These are phyloP conservation scores for Typha latifolia DNA, from an alignment of 176 grass and related monocot species.

Conservation along the genomic window DNA sequence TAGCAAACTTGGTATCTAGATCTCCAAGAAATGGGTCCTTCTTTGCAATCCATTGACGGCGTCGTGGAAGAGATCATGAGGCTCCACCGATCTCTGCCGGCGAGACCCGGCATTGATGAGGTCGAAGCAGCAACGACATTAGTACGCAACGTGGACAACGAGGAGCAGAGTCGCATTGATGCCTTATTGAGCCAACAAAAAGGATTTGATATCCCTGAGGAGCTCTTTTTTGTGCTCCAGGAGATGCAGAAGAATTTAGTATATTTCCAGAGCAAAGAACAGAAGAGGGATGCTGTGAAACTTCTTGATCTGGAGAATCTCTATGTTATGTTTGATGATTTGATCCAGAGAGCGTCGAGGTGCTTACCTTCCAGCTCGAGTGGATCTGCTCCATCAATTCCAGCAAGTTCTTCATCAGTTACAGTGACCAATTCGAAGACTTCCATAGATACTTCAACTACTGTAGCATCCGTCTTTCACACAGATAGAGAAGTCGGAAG, in stretches of 20 bases:
- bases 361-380: conserved; percentile 56
- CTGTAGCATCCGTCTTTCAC: conserved; percentile 20
- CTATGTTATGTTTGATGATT: conserved; percentile 57
- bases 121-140: conserved; percentile 73
- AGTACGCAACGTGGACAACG: conserved; percentile 58
- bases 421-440: conserved; percentile 11
- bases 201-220: conserved; percentile 54
- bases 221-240: conserved; percentile 78
- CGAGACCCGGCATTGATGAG: conserved; percentile 60
- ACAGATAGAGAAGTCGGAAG: conserved; percentile 18
- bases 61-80: conserved; percentile 79
- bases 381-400: conserved; percentile 29
- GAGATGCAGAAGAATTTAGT: conserved; percentile 91
- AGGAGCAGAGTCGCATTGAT: conserved; percentile 64
- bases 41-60: conserved; percentile 56
- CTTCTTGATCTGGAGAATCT: conserved; percentile 75
- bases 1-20: background rate
- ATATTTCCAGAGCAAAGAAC: conserved; percentile 58
- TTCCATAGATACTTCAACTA: background rate
- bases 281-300: conserved; percentile 71
- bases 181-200: conserved; percentile 41
- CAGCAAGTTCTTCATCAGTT: background rate
- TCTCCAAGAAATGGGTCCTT: conserved; percentile 30
- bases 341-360: conserved; percentile 73
- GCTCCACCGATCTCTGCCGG: conserved; percentile 67